Percentiles rank a stretch among this genome's conserved stretches.
phyloP scores from a whole-genome alignment of 805 yeast species.

The Kuraishia cidri region DNA sequence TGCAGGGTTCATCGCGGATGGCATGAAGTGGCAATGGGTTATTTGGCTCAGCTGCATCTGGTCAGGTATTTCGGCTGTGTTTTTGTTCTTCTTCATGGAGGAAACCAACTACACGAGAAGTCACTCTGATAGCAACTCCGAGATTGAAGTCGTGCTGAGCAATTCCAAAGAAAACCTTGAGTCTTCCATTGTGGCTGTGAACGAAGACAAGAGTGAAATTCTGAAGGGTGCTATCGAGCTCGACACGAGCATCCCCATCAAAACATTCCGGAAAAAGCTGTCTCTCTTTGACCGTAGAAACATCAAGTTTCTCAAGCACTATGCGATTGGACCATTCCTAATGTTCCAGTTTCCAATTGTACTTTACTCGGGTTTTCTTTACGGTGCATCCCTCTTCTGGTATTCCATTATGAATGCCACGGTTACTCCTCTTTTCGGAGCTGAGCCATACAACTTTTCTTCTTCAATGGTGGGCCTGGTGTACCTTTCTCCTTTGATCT shows the following conservation, averaged over 20 bases:
- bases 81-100: conserved; percentile 31
- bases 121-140: not conserved
- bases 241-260: not conserved
- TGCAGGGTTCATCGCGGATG: conserved; percentile 37
- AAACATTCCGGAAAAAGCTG: conserved; percentile 15
- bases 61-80: conserved; percentile 23
- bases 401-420: conserved; percentile 43
- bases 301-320: conserved; percentile 17
- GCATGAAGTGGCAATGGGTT: conserved; percentile 37
- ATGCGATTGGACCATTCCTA: conserved; percentile 26
- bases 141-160: conserved; percentile 1
- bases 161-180: not conserved
- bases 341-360: conserved; percentile 42
- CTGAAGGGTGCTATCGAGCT: not conserved
- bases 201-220: not conserved
- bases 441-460: conserved; percentile 41
- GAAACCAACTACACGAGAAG: conserved; percentile 29
- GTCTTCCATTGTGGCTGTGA: not conserved
- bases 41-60: conserved; percentile 34
- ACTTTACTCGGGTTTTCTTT: conserved; percentile 45
- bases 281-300: conserved; percentile 21
- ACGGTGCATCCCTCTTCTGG: conserved; percentile 40
- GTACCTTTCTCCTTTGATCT: conserved; percentile 44
- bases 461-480: conserved; percentile 40
- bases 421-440: conserved; percentile 29